Base-by-base conservation (phyloP, 202 grass and related monocot species). In the Elaeis oleifera region DNA sequence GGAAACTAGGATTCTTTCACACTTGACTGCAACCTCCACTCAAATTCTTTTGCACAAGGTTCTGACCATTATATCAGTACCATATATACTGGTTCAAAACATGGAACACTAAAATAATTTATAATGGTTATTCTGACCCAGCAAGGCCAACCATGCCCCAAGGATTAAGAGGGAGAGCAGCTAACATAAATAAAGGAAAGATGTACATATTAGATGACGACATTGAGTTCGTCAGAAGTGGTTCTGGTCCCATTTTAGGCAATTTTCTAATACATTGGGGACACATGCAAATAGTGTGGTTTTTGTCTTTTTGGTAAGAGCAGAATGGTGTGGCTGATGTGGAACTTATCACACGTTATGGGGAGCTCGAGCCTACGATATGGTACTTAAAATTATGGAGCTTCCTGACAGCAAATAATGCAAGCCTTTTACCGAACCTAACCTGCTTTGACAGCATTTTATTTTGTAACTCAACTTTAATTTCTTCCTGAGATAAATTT, bases 141-240 rank as follows among this genome's bases (percentile, higher is more conserved):
- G 92, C 61, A 71, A 68, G 84, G 87, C 2, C 28, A 76, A 65
- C 84, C 67, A 0, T 20, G 20, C 20, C 70, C 76, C 53, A 26
- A 62, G 60, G 23, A 70, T 80, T 28, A 62, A 58, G 63, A 85
- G 68, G 72, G 69, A 58, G 13, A 81, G 49, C 72, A 83, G 70
- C 20, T 20, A 20, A 20, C 17, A 53, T 31, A 4, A 97, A 84
- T 66, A 85, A 36, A 85, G 87, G 84, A 15, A 96, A 96, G 61
- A 85, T 68, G 18, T 55, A 73, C 62, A 72, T 90, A 60, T 36
- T 22, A 11, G 90, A 96, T 55, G 80, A 76, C 1, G 90, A 90
- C 71, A 85, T 96, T 0, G 87, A 95, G 58, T 61, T 85, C 52
- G 54, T 88, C 13, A 27, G 59, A 23, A 73, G 58, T 29, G 27